Conservation (phyloP, 495 filamentous ascomycete species). For the Aspergillus diversus region DNA sequence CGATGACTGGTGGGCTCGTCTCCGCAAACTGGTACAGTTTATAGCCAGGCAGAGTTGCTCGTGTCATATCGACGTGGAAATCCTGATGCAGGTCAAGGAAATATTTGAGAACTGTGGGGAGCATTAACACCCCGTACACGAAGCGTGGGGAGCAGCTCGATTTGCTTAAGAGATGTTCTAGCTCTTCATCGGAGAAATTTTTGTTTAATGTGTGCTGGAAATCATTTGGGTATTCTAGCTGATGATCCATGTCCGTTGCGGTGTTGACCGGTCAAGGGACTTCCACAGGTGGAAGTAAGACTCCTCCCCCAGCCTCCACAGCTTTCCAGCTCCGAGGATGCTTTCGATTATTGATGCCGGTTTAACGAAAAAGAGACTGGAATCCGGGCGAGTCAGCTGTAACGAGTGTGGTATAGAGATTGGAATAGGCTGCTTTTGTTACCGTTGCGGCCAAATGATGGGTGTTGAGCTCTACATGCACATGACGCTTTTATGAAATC, state of each 20-base stretch:
- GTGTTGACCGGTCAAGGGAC: not conserved
- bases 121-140: slow-evolving; percentile 34
- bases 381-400: not conserved
- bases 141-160: slow-evolving; percentile 28
- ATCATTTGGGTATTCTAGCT: slow-evolving; percentile 27
- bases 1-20: slow-evolving; percentile 27
- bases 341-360: too few species aligned
- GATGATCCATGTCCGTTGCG: slow-evolving; percentile 21
- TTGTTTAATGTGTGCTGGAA: slow-evolving; percentile 24
- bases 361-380: too few species aligned
- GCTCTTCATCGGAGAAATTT: slow-evolving; percentile 20
- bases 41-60: slow-evolving; percentile 30
- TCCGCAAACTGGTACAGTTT: slow-evolving; percentile 25
- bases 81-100: slow-evolving; percentile 23
- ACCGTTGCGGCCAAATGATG: not conserved
- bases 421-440: not conserved
- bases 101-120: slow-evolving; percentile 36
- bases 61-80: slow-evolving; percentile 30
- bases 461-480: not conserved
- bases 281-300: not conserved
- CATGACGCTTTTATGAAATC: slow-evolving; percentile 13
- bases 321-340: not conserved
- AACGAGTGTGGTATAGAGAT: not conserved
- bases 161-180: slow-evolving; percentile 19
- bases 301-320: not conserved